These are phyloP conservation scores for Verticillium isaacii DNA, from an alignment of 2,329 filamentous ascomycete genomes.

Conservation along the genomic window DNA sequence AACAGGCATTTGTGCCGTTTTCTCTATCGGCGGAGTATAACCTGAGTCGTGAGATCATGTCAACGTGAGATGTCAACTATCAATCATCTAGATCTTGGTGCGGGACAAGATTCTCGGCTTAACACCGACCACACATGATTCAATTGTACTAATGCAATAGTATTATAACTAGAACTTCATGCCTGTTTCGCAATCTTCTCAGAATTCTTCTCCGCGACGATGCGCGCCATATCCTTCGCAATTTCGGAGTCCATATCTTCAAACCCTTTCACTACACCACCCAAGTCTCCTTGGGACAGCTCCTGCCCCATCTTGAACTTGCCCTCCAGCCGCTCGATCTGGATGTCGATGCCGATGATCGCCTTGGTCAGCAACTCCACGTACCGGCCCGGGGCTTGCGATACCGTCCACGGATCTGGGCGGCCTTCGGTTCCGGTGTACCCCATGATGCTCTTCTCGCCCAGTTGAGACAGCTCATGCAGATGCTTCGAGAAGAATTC, in stretches of 20 bases:
- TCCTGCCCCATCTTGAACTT: constrained; percentile 68
- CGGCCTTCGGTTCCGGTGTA: constrained; percentile 33
- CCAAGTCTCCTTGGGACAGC: constrained; percentile 16
- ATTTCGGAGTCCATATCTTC: constrained; percentile 24
- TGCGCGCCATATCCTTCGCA: constrained; percentile 22
- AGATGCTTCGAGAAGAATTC: constrained; percentile 48
- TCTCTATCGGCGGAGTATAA: too few relatives aligned
- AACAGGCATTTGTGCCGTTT: too few relatives aligned
- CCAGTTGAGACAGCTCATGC: constrained; percentile 42
- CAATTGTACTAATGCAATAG: too few relatives aligned
- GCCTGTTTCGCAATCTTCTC: background rate
- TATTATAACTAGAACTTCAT: too few relatives aligned
- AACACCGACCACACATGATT: too few relatives aligned
- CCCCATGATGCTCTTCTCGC: constrained; percentile 53
- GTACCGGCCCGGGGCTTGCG: constrained; percentile 52
- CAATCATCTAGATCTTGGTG: too few relatives aligned
- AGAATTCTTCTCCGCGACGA: constrained; percentile 24
- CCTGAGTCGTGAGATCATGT: too few relatives aligned
- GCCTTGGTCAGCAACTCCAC: constrained; percentile 52
- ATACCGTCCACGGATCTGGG: constrained; percentile 47
- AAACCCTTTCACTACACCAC: constrained; percentile 56
- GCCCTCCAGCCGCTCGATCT: constrained; percentile 48
- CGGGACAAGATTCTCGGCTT: too few relatives aligned
- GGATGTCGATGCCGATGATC: constrained; percentile 58
- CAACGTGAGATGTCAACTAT: too few relatives aligned